Conservation (phyloP, 106 monocot genomes). For the Amphibolis antarctica region DNA sequence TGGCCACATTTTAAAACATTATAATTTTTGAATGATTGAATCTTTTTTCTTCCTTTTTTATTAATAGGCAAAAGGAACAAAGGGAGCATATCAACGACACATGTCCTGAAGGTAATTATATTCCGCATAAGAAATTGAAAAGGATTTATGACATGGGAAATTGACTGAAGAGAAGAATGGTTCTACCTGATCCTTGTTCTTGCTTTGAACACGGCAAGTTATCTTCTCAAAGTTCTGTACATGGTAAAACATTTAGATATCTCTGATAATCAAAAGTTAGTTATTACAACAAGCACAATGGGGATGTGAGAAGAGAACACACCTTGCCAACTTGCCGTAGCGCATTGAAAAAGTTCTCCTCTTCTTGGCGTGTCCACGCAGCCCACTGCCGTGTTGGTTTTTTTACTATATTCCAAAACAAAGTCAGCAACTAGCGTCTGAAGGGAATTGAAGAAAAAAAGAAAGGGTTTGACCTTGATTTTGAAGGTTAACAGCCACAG, state of each 20-base stretch:
- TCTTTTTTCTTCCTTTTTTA: too few species aligned
- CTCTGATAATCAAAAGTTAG: background rate
- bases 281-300: background rate
- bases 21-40: too few species aligned
- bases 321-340: slow-evolving; percentile 97
- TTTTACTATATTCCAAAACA: slow-evolving; percentile 29
- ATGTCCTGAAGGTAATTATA: too few species aligned
- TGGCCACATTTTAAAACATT: too few species aligned
- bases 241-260: slow-evolving; percentile 6
- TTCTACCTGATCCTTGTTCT: slow-evolving; percentile 81
- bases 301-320: background rate
- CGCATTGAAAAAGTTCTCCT: slow-evolving; percentile 96
- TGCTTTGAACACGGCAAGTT: slow-evolving; percentile 87
- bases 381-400: slow-evolving; percentile 83
- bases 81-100: too few species aligned
- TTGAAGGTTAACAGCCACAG: slow-evolving; percentile 13
- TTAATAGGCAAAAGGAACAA: too few species aligned
- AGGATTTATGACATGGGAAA: background rate
- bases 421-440: background rate
- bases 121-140: too few species aligned
- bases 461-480: slow-evolving; percentile 30
- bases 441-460: background rate
- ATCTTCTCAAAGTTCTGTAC: slow-evolving; percentile 96
- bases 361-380: slow-evolving; percentile 98
- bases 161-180: background rate